Evolutionary conservation across 768 basidiomycete species (phyloP).

Genomic region (Leucocoprinus birnbaumii): DNA sequence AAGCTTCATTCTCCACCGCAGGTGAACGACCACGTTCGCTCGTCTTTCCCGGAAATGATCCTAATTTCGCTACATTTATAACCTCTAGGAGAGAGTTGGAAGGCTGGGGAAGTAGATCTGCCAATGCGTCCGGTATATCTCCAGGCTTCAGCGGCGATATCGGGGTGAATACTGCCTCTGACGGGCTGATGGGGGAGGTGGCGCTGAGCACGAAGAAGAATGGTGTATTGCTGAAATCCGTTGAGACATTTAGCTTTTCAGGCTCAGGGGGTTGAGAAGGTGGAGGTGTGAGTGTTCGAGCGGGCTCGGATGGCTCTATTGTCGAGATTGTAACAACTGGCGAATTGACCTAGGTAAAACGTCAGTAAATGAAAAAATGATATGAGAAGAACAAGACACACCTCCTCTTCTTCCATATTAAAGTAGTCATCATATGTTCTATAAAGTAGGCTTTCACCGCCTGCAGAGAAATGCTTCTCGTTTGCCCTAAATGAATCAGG

Average conservation of each 20-base stretch:
- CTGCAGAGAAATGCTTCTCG: not conserved
- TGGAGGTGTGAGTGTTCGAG: too few relatives aligned
- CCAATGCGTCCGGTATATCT: slow-evolving; percentile 6
- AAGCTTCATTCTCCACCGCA: too few relatives aligned
- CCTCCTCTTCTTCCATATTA: slow-evolving; percentile 8
- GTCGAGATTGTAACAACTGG: not conserved
- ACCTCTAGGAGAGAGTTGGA: slow-evolving; percentile 4
- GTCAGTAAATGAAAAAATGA: not conserved
- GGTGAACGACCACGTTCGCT: too few relatives aligned
- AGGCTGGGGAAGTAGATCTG: not conserved
- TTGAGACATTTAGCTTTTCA: not conserved
- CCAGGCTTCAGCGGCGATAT: not conserved
- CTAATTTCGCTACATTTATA: not conserved
- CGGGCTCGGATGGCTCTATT: too few relatives aligned
- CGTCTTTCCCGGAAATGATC: not conserved
- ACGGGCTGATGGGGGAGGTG: not conserved
- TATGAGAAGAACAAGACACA: not conserved
- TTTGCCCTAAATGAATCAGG: not conserved
- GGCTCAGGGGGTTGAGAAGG: not conserved
- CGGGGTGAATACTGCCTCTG: not conserved
- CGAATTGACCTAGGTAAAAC: not conserved
- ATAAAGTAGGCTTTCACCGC: not conserved
- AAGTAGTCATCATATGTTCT: slow-evolving; percentile 8
- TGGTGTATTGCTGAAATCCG: not conserved
- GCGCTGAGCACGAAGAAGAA: slow-evolving; percentile 8